Base-by-base conservation (phyloP, 78 protist genomes). In the Isochrysis galbana region DNA sequence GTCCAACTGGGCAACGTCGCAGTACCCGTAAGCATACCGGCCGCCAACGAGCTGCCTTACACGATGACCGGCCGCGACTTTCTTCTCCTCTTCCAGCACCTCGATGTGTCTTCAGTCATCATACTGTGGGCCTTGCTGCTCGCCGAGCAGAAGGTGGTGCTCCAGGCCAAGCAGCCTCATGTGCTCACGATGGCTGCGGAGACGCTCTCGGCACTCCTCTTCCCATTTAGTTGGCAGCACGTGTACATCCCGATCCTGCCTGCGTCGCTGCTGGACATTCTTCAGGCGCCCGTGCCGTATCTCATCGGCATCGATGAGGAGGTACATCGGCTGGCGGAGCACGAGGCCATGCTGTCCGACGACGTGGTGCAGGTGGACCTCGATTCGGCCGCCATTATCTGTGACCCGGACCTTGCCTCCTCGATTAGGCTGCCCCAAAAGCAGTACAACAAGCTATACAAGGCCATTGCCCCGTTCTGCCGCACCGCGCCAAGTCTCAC, bases 191-290 rank as follows among this genome's bases (percentile, higher is more conserved):
- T 44, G 54, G 92, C 61, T n/a, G 39, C 86, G 32, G 92, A 90
- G 92, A 17, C 87, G 21, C 41, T 90, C 38, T 41, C 34, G 4
- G 39, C 87, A 25, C 72, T 90, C 45, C 80, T 90, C 34, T 90
- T 45, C 48, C 92, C 92, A 32, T 47, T 90, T 72, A 7, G 47
- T 1, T 90, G 92, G 92, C 80, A 90, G 72, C 87, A 72, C 87
- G 92, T 90, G 29, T 90, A 90, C 92, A 72, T 90, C 44, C 92
- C 92, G 5, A 45, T 90, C 51, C 92, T 90, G 34, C 92, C 92
- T 23, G 36, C 41, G 36, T 29, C 32, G 39, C 47, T 80, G 38
- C 0, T 77, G 47, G 84, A 77, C 47, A 77, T 77, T 26, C 46
- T 77, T 5, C 84, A 77, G 84, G 74, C 23, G 74, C 88, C 88